phyloP scores from a whole-genome alignment of 352 stramenopile genomes.

The Thalassiosira exigua region DNA sequence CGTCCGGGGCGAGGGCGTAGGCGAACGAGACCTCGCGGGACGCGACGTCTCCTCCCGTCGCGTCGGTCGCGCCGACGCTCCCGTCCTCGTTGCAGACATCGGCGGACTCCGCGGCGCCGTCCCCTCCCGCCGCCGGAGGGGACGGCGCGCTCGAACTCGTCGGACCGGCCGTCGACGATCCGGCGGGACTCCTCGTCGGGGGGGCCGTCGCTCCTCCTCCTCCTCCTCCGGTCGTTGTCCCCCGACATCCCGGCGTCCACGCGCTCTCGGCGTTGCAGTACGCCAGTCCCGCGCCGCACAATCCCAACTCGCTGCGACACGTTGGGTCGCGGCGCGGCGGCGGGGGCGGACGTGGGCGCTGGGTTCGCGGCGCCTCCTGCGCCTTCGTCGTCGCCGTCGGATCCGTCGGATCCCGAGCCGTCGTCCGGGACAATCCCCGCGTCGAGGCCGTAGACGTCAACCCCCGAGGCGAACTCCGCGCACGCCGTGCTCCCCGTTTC shows the following conservation, averaged over 20 bases:
- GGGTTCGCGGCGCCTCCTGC: not conserved
- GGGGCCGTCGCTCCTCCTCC: not conserved
- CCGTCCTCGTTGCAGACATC: constrained; percentile 45
- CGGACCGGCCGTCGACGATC: constrained; percentile 34
- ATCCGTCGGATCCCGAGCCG: too few relatives aligned
- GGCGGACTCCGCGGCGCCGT: constrained; percentile 42
- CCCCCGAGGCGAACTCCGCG: constrained; percentile 27
- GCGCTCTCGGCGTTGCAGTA: constrained; percentile 58
- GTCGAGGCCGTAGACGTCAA: constrained; percentile 33
- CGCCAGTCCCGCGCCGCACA: constrained; percentile 46
- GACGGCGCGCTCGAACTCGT: not conserved
- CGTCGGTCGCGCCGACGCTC: constrained; percentile 28
- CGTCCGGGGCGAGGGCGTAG: constrained; percentile 42
- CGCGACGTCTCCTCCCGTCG: not conserved
- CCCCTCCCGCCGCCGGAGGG: constrained; percentile 29
- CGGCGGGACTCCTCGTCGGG: constrained; percentile 24
- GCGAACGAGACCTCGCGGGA: constrained; percentile 29
- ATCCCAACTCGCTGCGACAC: constrained; percentile 50
- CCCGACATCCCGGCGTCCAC: constrained; percentile 49
- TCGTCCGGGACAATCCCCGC: constrained; percentile 48
- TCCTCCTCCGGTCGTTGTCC: constrained; percentile 22
- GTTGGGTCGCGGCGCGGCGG: too few relatives aligned
- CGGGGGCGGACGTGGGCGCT: too few relatives aligned
- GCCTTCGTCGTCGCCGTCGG: constrained; percentile 3
- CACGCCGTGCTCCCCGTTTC: constrained; percentile 31